A percentile compares a stretch with the other conserved stretches of the same genome.
Evolutionary conservation across 2,329 filamentous ascomycete genomes (phyloP).

Genomic region (Didymella segeticola): DNA sequence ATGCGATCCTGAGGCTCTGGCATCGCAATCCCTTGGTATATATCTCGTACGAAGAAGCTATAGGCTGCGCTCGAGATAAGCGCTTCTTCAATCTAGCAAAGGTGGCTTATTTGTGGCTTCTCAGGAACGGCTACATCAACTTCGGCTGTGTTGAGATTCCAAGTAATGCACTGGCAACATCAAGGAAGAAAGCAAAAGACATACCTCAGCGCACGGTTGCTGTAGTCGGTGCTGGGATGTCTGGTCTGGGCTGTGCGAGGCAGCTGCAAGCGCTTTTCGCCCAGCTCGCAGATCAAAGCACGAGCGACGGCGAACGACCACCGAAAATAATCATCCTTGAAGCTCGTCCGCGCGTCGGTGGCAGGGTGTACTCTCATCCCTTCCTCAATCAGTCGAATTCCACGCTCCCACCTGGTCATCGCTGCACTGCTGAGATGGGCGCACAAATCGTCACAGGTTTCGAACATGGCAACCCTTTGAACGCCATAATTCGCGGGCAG

Average conservation of each 20-base stretch:
- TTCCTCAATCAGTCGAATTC: constrained; percentile 65
- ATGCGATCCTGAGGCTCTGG: constrained; percentile 92
- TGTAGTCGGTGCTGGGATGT: constrained; percentile 92
- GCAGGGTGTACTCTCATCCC: constrained; percentile 88
- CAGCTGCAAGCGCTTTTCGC: constrained; percentile 86
- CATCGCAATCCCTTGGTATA: constrained; percentile 81
- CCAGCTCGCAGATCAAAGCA: constrained; percentile 76
- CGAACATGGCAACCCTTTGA: constrained; percentile 91
- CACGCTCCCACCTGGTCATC: constrained; percentile 61
- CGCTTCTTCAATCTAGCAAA: constrained; percentile 90
- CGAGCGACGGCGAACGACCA: constrained; percentile 68
- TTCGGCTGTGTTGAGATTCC: constrained; percentile 87
- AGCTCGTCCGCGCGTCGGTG: constrained; percentile 85
- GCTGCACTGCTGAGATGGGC: constrained; percentile 90
- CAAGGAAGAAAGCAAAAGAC: constrained; percentile 51
- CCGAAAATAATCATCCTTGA: constrained; percentile 84
- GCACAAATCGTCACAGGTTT: constrained; percentile 99
- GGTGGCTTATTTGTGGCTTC: constrained; percentile 90
- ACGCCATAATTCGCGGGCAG: constrained; percentile 88
- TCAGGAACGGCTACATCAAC: constrained; percentile 93
- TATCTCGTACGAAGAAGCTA: constrained; percentile 82
- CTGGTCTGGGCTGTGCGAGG: constrained; percentile 88
- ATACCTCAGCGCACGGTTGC: constrained; percentile 74
- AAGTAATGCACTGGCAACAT: constrained; percentile 46
- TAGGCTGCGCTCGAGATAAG: constrained; percentile 85